Conservation (phyloP, 257 asterid species). For the Asclepias syriaca region DNA sequence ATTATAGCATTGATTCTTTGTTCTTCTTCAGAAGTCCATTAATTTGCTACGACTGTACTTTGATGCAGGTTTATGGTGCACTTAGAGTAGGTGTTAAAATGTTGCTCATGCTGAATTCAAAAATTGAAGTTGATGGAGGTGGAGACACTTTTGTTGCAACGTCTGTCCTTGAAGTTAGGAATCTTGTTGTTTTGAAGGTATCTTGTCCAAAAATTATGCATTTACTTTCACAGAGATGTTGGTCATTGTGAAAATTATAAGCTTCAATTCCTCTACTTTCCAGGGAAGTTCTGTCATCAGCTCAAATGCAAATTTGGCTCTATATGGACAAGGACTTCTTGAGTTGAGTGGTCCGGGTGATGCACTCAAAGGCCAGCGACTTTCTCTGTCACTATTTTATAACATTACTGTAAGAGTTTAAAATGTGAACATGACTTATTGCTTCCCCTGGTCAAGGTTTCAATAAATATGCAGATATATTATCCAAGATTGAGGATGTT, state of each 20-base stretch:
- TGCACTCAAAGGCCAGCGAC: conserved; percentile 87
- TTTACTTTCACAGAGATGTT: conserved; percentile 7
- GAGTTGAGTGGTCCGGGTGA: conserved; percentile 82
- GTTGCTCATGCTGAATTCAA: conserved; percentile 94
- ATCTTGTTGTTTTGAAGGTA: conserved; percentile 95
- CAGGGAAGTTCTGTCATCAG: conserved; percentile 83
- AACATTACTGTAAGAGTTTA: conserved; percentile 74
- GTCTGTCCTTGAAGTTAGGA: conserved; percentile 92
- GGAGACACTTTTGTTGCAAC: conserved; percentile 68
- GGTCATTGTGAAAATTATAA: conserved; percentile 11
- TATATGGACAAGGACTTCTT: conserved; percentile 86
- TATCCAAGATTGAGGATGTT: neutral
- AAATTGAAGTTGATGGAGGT: conserved; percentile 83
- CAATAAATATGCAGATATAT: neutral
- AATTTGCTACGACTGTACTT: neutral
- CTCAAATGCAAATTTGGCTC: conserved; percentile 87
- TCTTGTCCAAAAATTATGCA: conserved; percentile 11
- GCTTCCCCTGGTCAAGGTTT: conserved; percentile 12
- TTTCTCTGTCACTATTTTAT: conserved; percentile 80
- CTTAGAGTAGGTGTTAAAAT: conserved; percentile 82
- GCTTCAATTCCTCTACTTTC: conserved; percentile 18
- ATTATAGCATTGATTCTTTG: neutral
- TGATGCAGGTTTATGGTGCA: conserved; percentile 79
- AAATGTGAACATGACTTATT: conserved; percentile 10
- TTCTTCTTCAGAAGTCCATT: conserved; percentile 3